These are phyloP conservation scores for Pythium aphanidermatum DNA, from an alignment of 352 stramenopile genomes.

Conservation along the genomic window DNA sequence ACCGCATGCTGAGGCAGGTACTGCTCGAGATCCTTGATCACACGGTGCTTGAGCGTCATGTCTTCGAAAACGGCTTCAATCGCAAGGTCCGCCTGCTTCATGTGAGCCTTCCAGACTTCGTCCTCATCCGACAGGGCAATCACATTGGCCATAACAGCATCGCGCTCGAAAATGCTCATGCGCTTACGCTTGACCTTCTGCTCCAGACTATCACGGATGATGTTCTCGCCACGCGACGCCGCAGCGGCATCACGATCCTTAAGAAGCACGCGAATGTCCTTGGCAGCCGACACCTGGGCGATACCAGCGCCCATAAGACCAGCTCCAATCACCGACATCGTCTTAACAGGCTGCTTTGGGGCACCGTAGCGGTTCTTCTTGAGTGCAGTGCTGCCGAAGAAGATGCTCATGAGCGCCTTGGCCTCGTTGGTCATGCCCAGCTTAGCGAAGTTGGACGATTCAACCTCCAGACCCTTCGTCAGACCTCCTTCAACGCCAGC, in stretches of 20 bases:
- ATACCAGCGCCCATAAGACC: conserved; percentile 98
- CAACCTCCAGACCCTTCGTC: conserved; percentile 86
- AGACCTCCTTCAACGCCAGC: conserved; percentile 81
- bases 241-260: conserved; percentile 93
- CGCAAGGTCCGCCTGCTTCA: conserved; percentile 92
- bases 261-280: conserved; percentile 93
- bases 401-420: conserved; percentile 96
- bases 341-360: conserved; percentile 83
- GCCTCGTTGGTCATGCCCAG: conserved; percentile 94
- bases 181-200: conserved; percentile 93
- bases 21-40: conserved; percentile 92
- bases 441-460: conserved; percentile 94
- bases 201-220: conserved; percentile 94
- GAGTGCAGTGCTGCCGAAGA: conserved; percentile 95
- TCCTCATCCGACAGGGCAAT: conserved; percentile 92
- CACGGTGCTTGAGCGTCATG: conserved; percentile 95
- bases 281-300: conserved; percentile 93
- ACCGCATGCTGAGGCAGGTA: conserved; percentile 92
- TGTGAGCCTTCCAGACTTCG: conserved; percentile 90
- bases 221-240: conserved; percentile 81
- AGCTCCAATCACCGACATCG: conserved; percentile 95
- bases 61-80: conserved; percentile 99
- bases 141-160: conserved; percentile 89
- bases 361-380: conserved; percentile 97
- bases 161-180: conserved; percentile 90